A percentile compares a stretch with the other conserved stretches of the same genome.
Conservation (phyloP, 148 eudicot genomes). For the Rheum nobile region DNA sequence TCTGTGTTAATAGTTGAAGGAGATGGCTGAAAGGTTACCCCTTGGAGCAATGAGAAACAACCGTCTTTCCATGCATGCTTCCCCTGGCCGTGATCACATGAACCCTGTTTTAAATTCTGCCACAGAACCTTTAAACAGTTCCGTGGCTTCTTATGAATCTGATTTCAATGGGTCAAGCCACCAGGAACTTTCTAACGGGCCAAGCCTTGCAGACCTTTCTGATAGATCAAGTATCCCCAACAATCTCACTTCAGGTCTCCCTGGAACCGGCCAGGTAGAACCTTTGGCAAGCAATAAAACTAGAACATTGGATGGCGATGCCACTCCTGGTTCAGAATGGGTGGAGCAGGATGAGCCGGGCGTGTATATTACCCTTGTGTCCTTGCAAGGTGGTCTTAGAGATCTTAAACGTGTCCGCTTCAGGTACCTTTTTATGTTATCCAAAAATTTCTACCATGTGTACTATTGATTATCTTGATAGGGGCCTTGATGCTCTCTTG, state of each 20-base stretch:
- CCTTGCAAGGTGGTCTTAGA: conserved; percentile 22
- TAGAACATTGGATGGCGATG: conserved; percentile 46
- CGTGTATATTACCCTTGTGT: conserved; percentile 25
- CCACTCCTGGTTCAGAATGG: conserved; percentile 35
- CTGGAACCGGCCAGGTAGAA: conserved; percentile 32
- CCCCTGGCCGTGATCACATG: conserved; percentile 17
- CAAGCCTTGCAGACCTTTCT: not conserved
- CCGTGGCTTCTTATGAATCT: conserved; percentile 13
- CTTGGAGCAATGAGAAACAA: conserved; percentile 25
- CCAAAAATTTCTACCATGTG: not conserved
- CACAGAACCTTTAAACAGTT: conserved; percentile 20
- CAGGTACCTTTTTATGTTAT: conserved; percentile 22
- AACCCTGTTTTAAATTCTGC: conserved; percentile 15
- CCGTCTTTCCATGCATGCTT: conserved; percentile 14
- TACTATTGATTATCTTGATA: not conserved
- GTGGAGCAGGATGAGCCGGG: conserved; percentile 36
- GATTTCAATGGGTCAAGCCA: conserved; percentile 17
- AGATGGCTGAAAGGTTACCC: conserved; percentile 38
- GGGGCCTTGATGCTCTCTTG: not conserved
- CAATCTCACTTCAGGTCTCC: conserved; percentile 28
- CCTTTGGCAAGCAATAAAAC: conserved; percentile 38
- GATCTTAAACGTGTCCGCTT: conserved; percentile 31
- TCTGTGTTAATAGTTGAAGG: conserved; percentile 28
- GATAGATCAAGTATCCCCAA: conserved; percentile 24
- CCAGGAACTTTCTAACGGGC: conserved; percentile 12